These are phyloP conservation scores for Lichenothelia convexa DNA, from an alignment of 495 filamentous ascomycete genomes.

Conservation along the genomic window DNA sequence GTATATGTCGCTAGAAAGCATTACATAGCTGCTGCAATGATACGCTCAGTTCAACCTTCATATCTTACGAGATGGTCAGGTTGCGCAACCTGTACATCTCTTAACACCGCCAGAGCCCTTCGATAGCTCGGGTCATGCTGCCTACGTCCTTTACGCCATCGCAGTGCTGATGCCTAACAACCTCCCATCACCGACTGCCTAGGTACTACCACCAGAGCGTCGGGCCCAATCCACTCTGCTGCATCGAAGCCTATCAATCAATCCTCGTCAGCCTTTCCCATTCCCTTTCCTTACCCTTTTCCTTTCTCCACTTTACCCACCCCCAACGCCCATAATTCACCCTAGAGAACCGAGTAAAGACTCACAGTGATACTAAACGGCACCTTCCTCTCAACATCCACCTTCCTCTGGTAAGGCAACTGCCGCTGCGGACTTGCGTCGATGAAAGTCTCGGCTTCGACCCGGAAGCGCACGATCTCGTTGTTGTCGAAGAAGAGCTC, in stretches of 20 bases:
- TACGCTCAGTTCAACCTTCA: no score
- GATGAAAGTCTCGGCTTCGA: constrained; percentile 71
- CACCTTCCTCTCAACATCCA: constrained; percentile 32
- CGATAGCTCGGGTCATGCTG: no score
- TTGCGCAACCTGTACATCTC: no score
- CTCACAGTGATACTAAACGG: constrained; percentile 52
- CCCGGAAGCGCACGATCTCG: constrained; percentile 68
- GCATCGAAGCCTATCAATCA: constrained; percentile 4
- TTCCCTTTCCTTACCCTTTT: neutral
- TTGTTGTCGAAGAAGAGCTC: constrained; percentile 71
- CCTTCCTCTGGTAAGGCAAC: constrained; percentile 28
- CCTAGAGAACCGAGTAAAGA: neutral
- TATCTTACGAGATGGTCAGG: no score
- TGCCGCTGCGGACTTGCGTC: constrained; percentile 64
- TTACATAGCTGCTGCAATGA: no score
- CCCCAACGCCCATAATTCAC: no score
- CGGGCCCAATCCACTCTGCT: constrained; percentile 9
- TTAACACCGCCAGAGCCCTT: no score
- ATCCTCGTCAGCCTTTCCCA: neutral
- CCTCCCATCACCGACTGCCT: no score
- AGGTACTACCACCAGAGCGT: constrained; percentile 10
- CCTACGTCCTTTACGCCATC: no score
- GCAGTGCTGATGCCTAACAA: no score
- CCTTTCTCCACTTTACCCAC: no score
- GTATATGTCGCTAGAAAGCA: no score